phyloP scores from a whole-genome alignment of 23 red algal genomes.

The Gracilariopsis chorda region DNA sequence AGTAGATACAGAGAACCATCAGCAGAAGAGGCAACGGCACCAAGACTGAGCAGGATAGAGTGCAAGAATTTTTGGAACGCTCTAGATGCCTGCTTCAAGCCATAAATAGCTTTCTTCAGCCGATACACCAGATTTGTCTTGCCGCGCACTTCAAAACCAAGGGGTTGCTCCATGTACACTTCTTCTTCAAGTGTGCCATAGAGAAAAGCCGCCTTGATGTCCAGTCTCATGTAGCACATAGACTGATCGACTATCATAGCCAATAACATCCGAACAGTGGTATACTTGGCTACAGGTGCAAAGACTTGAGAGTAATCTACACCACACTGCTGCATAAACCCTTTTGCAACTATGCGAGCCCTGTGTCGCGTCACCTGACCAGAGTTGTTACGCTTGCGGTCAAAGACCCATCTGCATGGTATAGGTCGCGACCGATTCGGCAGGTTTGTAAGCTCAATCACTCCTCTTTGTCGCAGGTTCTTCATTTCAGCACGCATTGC shows the following conservation, averaged over 20 bases:
- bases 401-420: conserved; percentile 5
- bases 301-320: background rate
- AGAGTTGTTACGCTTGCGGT: background rate
- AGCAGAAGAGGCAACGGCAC: background rate
- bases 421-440: background rate
- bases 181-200: conserved; percentile 14
- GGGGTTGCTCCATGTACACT: conserved; percentile 42
- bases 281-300: conserved; percentile 38
- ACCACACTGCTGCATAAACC: conserved; percentile 8
- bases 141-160: background rate
- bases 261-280: background rate
- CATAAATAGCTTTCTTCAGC: background rate
- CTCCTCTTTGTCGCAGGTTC: background rate
- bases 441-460: background rate
- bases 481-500: conserved; percentile 16
- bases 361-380: background rate
- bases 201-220: conserved; percentile 43
- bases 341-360: conserved; percentile 19
- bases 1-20: background rate
- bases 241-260: background rate
- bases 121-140: background rate
- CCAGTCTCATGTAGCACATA: background rate
- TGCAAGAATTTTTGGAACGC: background rate
- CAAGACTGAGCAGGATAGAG: background rate
- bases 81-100: conserved; percentile 5